Base-by-base conservation (phyloP, 2,329 filamentous ascomycete genomes). In the Aspergillus quadrilineatus region DNA sequence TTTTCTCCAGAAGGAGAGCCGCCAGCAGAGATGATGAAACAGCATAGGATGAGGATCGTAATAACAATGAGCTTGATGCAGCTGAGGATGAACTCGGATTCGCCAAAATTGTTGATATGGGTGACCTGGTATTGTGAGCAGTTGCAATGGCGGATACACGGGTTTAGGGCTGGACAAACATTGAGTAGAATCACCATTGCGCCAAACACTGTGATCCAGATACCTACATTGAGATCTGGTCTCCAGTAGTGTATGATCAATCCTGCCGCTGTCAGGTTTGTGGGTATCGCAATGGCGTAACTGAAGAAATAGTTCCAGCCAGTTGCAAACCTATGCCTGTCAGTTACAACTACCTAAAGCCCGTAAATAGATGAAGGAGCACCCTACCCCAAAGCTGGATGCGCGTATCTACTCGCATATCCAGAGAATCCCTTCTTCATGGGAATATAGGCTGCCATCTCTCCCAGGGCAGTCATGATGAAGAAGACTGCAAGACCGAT, bases 1-100 rank as follows among this genome's bases (percentile, higher is more conserved):
- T 78, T 76, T 6, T 29, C 1, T 61, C 86, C 80, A 57, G 79
- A 73, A 2, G 46, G 47, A n/a, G 26, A 29, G 10, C 42, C 48
- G 5, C 56, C 56, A 12, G 43, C 26, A 22, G n/a, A 29, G 12
- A 52, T 52, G 28, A 53, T 30, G 4, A 58, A 42, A 28, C 47
- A 58, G 34, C 22, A 29, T 3, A 30, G 26, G 6, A 44, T 44
- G 42, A 44, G 22, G 2, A 15, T 44, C 12, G 26, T 15, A 10
- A 49, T 28, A 17, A 49, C 39, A 4, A 17, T 14, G 9, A 39
- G 9, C 9, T 49, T 49, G 4, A 49, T 49, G 15, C 46, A 26
- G 9, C 30, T 26, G 15, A n/a, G 15, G 2, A 37, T n/a, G 6
- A 49, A 49, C n/a, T 49, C 34, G 10, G 34, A 26, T 5, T 49